A percentile compares a stretch with the other conserved stretches of the same genome.
phyloP scores from a whole-genome alignment of 75 land plant species.

The Pseudotsuga menziesii region DNA sequence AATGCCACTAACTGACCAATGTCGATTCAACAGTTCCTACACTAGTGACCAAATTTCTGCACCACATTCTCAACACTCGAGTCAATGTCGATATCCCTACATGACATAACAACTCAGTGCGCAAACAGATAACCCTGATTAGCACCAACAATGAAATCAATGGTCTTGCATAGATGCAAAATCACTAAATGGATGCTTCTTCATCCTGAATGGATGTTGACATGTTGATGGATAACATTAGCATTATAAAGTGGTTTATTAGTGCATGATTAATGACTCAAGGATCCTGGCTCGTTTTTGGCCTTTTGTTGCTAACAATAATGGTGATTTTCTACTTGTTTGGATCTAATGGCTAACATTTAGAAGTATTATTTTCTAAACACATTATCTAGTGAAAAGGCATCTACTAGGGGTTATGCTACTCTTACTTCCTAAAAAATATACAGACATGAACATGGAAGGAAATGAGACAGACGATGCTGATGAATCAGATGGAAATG shows the following conservation, averaged over 20 bases:
- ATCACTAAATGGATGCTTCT: no score
- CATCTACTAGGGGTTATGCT: constrained; percentile 74
- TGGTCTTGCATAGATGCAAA: no score
- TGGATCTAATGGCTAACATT: neutral
- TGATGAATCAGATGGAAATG: constrained; percentile 17
- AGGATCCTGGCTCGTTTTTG: neutral
- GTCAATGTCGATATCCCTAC: no score
- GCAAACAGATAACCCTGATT: no score
- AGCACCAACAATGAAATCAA: no score
- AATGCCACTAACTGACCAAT: no score
- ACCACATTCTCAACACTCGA: no score
- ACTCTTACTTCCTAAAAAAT: constrained; percentile 66
- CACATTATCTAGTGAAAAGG: constrained; percentile 65
- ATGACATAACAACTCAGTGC: no score
- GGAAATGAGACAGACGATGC: constrained; percentile 16
- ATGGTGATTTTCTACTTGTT: neutral
- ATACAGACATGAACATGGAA: constrained; percentile 9
- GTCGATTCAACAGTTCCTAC: no score
- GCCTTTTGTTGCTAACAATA: neutral
- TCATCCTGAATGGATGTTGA: no score
- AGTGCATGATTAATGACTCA: neutral
- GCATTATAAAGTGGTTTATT: neutral
- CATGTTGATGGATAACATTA: neutral
- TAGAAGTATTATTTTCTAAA: neutral
- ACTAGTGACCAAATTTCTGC: no score